A percentile compares a stretch with the other conserved stretches of the same genome.
Conservation (phyloP, 164 flowering plant species). For the Taxillus chinensis region DNA sequence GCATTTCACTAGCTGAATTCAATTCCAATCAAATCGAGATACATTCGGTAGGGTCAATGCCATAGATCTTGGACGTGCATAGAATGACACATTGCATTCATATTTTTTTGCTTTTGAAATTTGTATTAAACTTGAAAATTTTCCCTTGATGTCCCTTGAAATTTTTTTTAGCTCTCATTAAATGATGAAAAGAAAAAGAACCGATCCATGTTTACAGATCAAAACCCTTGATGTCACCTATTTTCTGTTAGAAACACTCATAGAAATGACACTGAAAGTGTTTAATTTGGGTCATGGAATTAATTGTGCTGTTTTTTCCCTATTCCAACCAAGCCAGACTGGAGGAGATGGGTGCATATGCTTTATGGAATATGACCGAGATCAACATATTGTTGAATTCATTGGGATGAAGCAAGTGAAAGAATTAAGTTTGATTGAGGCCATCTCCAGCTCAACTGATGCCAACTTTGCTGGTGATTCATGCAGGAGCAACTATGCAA, state of each 20-base stretch:
- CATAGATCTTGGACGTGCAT: constrained; percentile 1
- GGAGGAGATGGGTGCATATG: constrained; percentile 98
- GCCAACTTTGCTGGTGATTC: constrained; percentile 21
- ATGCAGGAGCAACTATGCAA: constrained; percentile 43
- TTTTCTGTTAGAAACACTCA: background rate
- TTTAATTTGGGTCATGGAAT: background rate
- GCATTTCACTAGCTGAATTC: constrained; percentile 37
- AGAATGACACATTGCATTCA: background rate
- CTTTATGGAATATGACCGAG: constrained; percentile 48
- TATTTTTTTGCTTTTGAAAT: background rate
- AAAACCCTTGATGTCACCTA: no score
- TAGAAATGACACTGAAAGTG: background rate
- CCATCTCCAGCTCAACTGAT: constrained; percentile 44
- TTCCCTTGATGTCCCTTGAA: no score
- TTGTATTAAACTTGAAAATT: background rate
- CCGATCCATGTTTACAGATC: no score
- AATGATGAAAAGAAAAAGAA: no score
- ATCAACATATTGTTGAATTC: constrained; percentile 43
- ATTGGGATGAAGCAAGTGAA: constrained; percentile 87
- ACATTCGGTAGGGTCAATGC: constrained; percentile 49
- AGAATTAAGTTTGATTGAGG: constrained; percentile 71
- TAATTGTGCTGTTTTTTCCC: background rate
- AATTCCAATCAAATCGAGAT: constrained; percentile 42
- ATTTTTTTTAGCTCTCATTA: no score
- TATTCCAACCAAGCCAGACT: constrained; percentile 35